Conservation (phyloP, 495 filamentous ascomycete genomes). For the Penicillium nucicola region DNA sequence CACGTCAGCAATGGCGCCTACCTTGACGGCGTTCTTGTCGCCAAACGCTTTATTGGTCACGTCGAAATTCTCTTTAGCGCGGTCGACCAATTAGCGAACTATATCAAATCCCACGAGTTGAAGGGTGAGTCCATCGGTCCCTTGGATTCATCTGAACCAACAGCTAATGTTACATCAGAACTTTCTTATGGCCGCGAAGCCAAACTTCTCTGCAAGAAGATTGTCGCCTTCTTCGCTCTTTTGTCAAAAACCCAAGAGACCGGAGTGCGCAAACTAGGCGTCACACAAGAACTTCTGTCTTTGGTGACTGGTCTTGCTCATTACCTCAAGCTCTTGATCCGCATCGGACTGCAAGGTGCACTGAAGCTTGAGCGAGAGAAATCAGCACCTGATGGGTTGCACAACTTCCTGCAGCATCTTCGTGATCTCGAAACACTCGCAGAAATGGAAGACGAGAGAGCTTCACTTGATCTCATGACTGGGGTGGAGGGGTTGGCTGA, state of each 20-base stretch:
- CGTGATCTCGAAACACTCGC: slow-evolving; percentile 68
- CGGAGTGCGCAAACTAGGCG: slow-evolving; percentile 80
- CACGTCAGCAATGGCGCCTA: slow-evolving; percentile 99
- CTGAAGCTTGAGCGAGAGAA: slow-evolving; percentile 87
- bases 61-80: slow-evolving; percentile 90
- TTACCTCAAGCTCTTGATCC: slow-evolving; percentile 96
- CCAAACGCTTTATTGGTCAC: slow-evolving; percentile 95
- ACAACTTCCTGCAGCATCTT: slow-evolving; percentile 77
- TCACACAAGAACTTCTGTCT: slow-evolving; percentile 93
- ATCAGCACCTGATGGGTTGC: slow-evolving; percentile 66
- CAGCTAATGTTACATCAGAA: slow-evolving; percentile 45
- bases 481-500: slow-evolving; percentile 74
- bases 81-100: slow-evolving; percentile 76
- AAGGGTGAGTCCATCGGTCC: slow-evolving; percentile 57
- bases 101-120: slow-evolving; percentile 64
- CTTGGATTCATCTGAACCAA: background rate
- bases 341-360: slow-evolving; percentile 92
- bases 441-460: slow-evolving; percentile 56
- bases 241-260: slow-evolving; percentile 92
- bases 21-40: slow-evolving; percentile 89
- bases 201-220: slow-evolving; percentile 98
- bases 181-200: slow-evolving; percentile 91
- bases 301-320: slow-evolving; percentile 96
- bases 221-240: slow-evolving; percentile 94
- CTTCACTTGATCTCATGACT: slow-evolving; percentile 67